Evolutionary conservation across 73 alveolate species (phyloP).

Genomic region (Symbiodinium natans): DNA sequence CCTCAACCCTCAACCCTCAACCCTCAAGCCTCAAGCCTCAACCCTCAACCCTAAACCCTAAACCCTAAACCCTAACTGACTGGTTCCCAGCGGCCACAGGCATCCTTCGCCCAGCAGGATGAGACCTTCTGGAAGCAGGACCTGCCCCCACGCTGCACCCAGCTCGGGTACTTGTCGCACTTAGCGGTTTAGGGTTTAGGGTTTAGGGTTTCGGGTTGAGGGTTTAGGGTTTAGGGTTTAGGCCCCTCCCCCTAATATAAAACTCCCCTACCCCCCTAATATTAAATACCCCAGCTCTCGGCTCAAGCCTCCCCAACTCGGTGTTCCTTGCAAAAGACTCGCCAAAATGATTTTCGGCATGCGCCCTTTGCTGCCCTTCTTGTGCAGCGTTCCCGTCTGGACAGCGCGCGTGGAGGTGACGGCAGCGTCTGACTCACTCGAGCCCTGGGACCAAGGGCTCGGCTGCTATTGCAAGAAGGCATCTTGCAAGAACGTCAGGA

Average conservation of each 20-base stretch:
- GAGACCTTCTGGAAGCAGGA: constrained; percentile 12
- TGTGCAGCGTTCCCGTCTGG: background rate
- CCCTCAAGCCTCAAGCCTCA: background rate
- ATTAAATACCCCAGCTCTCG: too few relatives aligned
- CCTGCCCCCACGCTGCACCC: background rate
- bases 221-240: too few relatives aligned
- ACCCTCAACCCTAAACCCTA: background rate
- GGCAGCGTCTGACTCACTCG: background rate
- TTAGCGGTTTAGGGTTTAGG: too few relatives aligned
- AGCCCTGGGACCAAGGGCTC: background rate
- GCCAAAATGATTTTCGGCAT: background rate
- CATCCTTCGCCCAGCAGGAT: background rate
- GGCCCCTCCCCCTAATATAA: too few relatives aligned
- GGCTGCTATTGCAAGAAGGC: background rate
- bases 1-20: background rate
- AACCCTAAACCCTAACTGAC: background rate
- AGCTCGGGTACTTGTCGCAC: too few relatives aligned
- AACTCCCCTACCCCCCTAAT: too few relatives aligned
- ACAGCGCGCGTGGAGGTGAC: background rate
- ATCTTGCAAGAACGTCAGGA: background rate
- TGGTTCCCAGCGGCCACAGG: background rate
- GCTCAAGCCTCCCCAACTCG: background rate
- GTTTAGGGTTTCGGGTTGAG: too few relatives aligned
- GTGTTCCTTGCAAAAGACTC: background rate
- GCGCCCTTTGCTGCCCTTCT: background rate